phyloP scores from a whole-genome alignment of 306 rosid species.

The Cucurbita pepo region DNA sequence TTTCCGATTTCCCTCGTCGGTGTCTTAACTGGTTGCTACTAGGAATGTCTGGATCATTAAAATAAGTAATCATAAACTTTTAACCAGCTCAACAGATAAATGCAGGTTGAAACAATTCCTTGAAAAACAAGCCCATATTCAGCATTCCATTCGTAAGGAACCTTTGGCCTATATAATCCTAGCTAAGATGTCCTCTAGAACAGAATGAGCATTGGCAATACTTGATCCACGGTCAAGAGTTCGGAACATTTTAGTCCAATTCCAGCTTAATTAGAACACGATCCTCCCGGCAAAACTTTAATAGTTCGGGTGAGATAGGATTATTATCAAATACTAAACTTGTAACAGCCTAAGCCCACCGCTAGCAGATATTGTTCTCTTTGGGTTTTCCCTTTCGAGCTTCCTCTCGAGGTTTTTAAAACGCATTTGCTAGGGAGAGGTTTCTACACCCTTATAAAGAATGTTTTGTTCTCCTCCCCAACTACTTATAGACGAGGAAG shows the following conservation, averaged over 20 bases:
- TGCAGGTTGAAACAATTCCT: not conserved
- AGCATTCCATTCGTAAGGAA: not conserved
- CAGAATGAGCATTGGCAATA: not conserved
- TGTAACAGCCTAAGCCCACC: too few relatives aligned
- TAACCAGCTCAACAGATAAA: not conserved
- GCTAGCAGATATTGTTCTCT: too few relatives aligned
- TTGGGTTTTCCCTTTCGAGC: too few relatives aligned
- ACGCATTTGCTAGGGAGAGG: too few relatives aligned
- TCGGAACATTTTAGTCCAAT: not conserved
- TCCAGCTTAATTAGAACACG: not conserved
- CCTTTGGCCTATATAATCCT: not conserved
- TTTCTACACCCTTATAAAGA: too few relatives aligned
- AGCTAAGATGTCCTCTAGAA: not conserved
- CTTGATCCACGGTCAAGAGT: not conserved
- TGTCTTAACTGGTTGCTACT: constrained; percentile 35
- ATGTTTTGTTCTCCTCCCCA: too few relatives aligned
- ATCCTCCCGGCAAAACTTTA: not conserved
- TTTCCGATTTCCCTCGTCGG: constrained; percentile 90
- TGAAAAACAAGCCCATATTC: not conserved
- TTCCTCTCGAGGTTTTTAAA: too few relatives aligned
- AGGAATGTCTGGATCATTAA: constrained; percentile 35
- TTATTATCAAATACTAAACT: not conserved
- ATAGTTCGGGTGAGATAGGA: not conserved
- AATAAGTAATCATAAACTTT: constrained; percentile 8
- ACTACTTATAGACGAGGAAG: not conserved